Evolutionary conservation across 495 filamentous ascomycete species (phyloP), one percentile per base, ranked within the genome.

Genomic region (Aspergillus kassunensis): DNA sequence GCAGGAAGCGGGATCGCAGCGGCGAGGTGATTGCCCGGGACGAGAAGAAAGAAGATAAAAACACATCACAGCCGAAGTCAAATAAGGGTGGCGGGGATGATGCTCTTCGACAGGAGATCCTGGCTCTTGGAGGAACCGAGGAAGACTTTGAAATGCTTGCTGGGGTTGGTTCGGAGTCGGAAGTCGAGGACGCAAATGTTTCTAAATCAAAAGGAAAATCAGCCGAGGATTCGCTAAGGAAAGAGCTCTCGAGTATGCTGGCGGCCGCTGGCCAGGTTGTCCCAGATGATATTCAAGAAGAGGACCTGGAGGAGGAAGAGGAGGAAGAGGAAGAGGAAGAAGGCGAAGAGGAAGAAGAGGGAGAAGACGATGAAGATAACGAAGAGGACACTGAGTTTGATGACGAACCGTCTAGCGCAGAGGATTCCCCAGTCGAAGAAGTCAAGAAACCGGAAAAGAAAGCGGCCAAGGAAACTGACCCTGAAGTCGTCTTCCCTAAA

Each of bases 61-160:
- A 60, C 45, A 53, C 49, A 25, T 65, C 63, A 54, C 54, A 54
- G 40, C 53, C 46, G n/a, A 67, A 61, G 15, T 41, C 55, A 3
- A 49, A 55, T n/a, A 57, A 56, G 15, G 43, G 29, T n/a, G 60
- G 55, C 9, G 57, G 59, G 23, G 63, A 72, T 43, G 66, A 70
- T 57, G 58, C 62, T 24, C 68, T 88, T 29, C 75, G 88, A 25
- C 79, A 85, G 55, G 89, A 91, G 58, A 89, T 95, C 55, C 63
- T 82, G 48, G 85, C 83, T 18, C 75, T 95, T 33, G 89, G 89
- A 16, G 89, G 89, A 19, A 86, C 85, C 23, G 80, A 89, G 62
- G 85, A 88, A 21, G 88, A 91, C 61, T 65, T 85, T 34, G 80
- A 86, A 39, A 69, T 90, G 30, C 69, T 91, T 40, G 81, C 73